Percentiles rank a stretch among this genome's conserved stretches.
phyloP scores from a whole-genome alignment of 768 basidiomycete genomes.

The Austroboletus eburneus region DNA sequence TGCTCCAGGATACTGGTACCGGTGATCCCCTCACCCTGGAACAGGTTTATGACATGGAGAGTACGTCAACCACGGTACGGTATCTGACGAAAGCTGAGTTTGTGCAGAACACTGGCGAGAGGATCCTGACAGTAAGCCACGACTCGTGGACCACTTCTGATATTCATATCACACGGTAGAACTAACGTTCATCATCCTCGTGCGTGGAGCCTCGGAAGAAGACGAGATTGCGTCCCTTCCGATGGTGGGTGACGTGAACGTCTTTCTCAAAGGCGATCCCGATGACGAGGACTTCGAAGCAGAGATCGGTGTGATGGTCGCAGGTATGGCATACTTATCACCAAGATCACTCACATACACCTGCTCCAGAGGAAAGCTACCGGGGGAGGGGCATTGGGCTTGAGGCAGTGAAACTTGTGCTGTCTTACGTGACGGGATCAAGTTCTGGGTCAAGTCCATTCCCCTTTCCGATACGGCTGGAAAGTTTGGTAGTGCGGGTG shows the following conservation, averaged over 20 bases:
- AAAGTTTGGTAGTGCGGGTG: constrained; percentile 64
- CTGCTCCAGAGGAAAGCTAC: constrained; percentile 51
- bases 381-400: constrained; percentile 65
- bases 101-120: constrained; percentile 73
- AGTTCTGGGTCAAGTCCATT: constrained; percentile 23
- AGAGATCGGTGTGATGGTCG: constrained; percentile 92
- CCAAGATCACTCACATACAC: background rate
- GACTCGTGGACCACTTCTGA: background rate
- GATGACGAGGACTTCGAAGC: constrained; percentile 53
- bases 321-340: constrained; percentile 42
- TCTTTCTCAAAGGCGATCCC: constrained; percentile 67
- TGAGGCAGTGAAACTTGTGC: constrained; percentile 60
- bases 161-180: constrained; percentile 39
- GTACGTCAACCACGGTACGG: constrained; percentile 38
- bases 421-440: constrained; percentile 61
- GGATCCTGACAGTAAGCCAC: constrained; percentile 68
- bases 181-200: constrained; percentile 86
- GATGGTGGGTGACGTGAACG: constrained; percentile 92
- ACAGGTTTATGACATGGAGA: constrained; percentile 88
- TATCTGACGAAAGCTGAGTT: background rate
- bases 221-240: constrained; percentile 36
- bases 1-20: constrained; percentile 79
- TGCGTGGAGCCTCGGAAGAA: constrained; percentile 23
- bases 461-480: constrained; percentile 42
- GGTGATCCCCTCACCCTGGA: constrained; percentile 74